These are phyloP conservation scores for Cryptococcus deneoformans DNA, from an alignment of 1,284 basidiomycete genomes.

Conservation along the genomic window DNA sequence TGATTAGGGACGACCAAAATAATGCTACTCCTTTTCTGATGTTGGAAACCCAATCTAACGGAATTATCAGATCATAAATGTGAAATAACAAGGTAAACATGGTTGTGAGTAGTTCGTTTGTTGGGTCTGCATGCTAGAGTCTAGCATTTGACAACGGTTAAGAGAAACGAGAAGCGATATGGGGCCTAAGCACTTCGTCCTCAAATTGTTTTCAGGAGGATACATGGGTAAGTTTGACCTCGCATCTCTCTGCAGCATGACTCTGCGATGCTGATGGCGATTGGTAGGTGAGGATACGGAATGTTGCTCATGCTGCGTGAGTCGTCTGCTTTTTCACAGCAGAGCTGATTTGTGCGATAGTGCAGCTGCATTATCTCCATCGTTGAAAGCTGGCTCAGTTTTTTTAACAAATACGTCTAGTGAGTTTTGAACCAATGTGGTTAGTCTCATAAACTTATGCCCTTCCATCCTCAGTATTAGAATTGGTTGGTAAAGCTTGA, in stretches of 20 bases:
- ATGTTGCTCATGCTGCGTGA: constrained; percentile 2
- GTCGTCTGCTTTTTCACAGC: neutral
- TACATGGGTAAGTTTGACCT: no score
- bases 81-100: no score
- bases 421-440: neutral
- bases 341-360: neutral
- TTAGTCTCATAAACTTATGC: neutral
- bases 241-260: no score
- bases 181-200: constrained; percentile 53
- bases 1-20: no score
- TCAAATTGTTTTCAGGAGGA: constrained; percentile 48
- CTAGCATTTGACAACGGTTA: no score
- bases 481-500: neutral
- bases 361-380: neutral
- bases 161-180: no score
- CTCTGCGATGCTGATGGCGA: neutral
- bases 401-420: constrained; percentile 17
- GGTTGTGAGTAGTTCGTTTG: no score
- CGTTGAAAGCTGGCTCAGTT: constrained; percentile 1
- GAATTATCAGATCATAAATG: no score
- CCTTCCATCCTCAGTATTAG: neutral
- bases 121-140: no score
- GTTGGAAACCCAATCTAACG: no score
- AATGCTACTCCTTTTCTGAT: no score
- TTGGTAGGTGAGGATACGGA: neutral